Evolutionary conservation across 2,329 filamentous ascomycete genomes (phyloP).

Genomic region (Bipolaris sorokiniana): DNA sequence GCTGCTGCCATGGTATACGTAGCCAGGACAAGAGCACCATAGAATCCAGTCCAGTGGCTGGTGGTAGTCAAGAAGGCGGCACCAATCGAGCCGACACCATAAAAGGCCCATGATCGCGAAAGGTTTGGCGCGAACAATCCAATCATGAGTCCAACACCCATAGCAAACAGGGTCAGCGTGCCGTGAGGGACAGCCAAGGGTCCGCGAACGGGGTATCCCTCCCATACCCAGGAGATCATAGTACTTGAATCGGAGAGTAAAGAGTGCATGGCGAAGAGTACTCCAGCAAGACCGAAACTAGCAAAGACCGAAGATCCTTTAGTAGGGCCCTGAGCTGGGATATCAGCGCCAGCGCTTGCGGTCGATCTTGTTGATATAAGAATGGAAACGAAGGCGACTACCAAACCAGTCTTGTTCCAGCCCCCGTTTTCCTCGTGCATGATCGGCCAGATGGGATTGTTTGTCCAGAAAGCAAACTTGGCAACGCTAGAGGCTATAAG

Average conservation of each 20-base stretch:
- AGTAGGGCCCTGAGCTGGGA: constrained; percentile 61
- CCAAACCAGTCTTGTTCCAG: constrained; percentile 84
- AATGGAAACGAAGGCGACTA: constrained; percentile 76
- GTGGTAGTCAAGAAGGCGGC: constrained; percentile 78
- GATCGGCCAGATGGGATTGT: constrained; percentile 96
- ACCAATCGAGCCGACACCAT: constrained; percentile 76
- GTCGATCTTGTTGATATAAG: constrained; percentile 74
- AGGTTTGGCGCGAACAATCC: constrained; percentile 76
- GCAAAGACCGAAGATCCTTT: constrained; percentile 74
- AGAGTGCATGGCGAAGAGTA: constrained; percentile 90
- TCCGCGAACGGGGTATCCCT: constrained; percentile 88
- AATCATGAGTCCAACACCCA: constrained; percentile 79
- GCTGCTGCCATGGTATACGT: constrained; percentile 83
- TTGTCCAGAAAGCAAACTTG: constrained; percentile 92
- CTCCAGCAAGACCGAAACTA: constrained; percentile 77
- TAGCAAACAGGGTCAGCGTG: constrained; percentile 81
- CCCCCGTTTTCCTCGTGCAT: constrained; percentile 90
- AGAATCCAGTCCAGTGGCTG: constrained; percentile 87
- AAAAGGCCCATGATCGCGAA: constrained; percentile 79
- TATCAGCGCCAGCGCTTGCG: constrained; percentile 54
- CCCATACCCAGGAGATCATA: constrained; percentile 99
- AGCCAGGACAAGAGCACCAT: constrained; percentile 76
- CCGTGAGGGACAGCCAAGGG: constrained; percentile 90
- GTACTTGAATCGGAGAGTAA: constrained; percentile 96
- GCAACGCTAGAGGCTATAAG: constrained; percentile 83